A percentile compares a stretch with the other conserved stretches of the same genome.
Conservation (phyloP, 768 basidiomycete species). For the Harrya chromipes region DNA sequence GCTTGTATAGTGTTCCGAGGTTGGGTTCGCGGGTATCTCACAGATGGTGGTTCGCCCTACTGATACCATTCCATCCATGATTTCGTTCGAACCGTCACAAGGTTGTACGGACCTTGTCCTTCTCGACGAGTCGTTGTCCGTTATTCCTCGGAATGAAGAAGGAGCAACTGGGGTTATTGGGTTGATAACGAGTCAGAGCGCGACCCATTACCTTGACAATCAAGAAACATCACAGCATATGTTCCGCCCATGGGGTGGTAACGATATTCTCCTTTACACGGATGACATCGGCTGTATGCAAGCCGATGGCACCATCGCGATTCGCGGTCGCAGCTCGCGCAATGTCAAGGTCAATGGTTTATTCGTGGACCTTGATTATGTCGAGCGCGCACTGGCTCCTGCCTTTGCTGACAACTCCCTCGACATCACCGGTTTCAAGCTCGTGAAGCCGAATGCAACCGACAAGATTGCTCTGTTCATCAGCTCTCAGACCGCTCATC, state of each 20-base stretch:
- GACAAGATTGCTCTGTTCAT: constrained; percentile 29
- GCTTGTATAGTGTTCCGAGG: constrained; percentile 24
- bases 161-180: constrained; percentile 28
- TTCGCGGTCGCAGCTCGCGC: constrained; percentile 28
- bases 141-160: constrained; percentile 17
- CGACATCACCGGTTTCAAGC: constrained; percentile 24
- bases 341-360: constrained; percentile 30
- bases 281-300: constrained; percentile 29
- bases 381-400: constrained; percentile 25
- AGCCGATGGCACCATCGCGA: constrained; percentile 25
- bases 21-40: constrained; percentile 29
- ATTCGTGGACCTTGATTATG: constrained; percentile 28
- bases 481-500: constrained; percentile 11
- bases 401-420: constrained; percentile 20
- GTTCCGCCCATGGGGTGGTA: constrained; percentile 27
- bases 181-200: constrained; percentile 26
- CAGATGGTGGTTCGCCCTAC: constrained; percentile 28
- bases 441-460: constrained; percentile 24
- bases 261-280: constrained; percentile 27
- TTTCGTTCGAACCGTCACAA: constrained; percentile 29
- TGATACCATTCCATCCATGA: constrained; percentile 24
- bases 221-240: constrained; percentile 25
- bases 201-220: constrained; percentile 27
- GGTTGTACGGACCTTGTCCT: constrained; percentile 29
- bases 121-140: constrained; percentile 21